These are phyloP conservation scores for Elsinoe fawcettii DNA, from an alignment of 2,329 filamentous ascomycete species.

Conservation along the genomic window DNA sequence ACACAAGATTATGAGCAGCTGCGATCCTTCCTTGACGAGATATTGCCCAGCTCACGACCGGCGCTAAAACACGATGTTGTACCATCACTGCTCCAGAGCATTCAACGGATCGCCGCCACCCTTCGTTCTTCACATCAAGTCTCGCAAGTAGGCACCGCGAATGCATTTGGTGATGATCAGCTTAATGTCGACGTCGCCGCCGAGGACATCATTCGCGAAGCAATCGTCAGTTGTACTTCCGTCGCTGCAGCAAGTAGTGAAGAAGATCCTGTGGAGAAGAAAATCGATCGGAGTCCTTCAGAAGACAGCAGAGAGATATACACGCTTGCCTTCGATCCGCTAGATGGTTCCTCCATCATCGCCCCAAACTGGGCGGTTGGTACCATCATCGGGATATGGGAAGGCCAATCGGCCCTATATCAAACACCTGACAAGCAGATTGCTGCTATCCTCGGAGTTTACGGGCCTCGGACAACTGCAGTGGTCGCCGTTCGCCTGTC, in stretches of 20 bases:
- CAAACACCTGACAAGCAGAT: conserved; percentile 24
- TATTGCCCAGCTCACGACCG: neutral
- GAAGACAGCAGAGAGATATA: conserved; percentile 39
- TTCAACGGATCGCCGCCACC: conserved; percentile 39
- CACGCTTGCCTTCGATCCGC: conserved; percentile 55
- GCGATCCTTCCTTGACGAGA: neutral
- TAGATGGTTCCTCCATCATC: conserved; percentile 55
- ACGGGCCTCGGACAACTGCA: conserved; percentile 35
- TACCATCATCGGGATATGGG: conserved; percentile 54
- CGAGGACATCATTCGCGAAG: conserved; percentile 42
- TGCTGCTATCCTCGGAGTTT: conserved; percentile 29
- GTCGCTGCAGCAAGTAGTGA: conserved; percentile 51
- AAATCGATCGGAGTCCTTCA: conserved; percentile 20
- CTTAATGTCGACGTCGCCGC: conserved; percentile 51
- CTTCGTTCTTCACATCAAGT: conserved; percentile 43
- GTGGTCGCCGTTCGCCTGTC: conserved; percentile 48
- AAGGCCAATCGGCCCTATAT: conserved; percentile 25
- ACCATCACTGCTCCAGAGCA: conserved; percentile 41
- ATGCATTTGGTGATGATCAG: conserved; percentile 53
- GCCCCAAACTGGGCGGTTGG: conserved; percentile 35
- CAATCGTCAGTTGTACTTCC: conserved; percentile 38
- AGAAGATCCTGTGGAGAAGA: conserved; percentile 50
- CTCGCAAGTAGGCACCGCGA: conserved; percentile 43
- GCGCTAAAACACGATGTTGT: conserved; percentile 34
- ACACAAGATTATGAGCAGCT: neutral